Evolutionary conservation across 2,329 filamentous ascomycete species (phyloP), one percentile per base, ranked within the genome.

Genomic region (Colletotrichum destructivum): DNA sequence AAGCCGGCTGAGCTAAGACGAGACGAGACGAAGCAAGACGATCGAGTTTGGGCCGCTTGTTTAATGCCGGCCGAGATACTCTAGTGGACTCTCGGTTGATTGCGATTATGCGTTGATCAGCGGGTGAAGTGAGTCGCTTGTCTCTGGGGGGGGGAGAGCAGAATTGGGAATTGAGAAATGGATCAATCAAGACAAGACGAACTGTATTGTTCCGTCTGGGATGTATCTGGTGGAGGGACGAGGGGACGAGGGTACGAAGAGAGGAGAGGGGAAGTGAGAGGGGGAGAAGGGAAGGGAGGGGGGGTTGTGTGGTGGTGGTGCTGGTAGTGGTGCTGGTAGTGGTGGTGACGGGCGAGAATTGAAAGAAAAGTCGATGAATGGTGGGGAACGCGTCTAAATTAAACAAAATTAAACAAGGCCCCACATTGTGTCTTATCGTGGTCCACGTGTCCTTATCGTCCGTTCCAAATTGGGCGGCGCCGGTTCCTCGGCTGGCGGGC

Each of bases 401-500:
- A 71, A 59, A 31, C 64, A 55, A 54, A 51, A 54, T 54, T 23
- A 23, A 35, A 49, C 26, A 18, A 13, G 40, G 15, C 57, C 56
- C 13, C 21, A 52, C 55, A 35, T 21, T 23, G 11, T 67, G 40
- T 49, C 40, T 72, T 72, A 72, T 72, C 69, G 65, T 8, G 8
- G 54, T 72, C 69, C 69, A 69, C 69, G 69, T 72, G 69, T 69
- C 69, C 69, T 64, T 72, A 72, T 72, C 69, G 59, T 49, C 18
- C 9, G 51, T 26, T 23, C 60, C 26, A 69, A 54, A 63, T 13
- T 60, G 52, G 66, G 52, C 61, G 44, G 64, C 49, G 46, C 65
- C 52, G 59, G 44, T 44, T 57, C n/a, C 57, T 47, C 65, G 59
- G 69, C 26, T 68, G 26, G 47, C 68, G 64, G 64, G 42, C 69